Base-by-base conservation (phyloP, 352 stramenopile genomes). In the Phytophthora foliorum region DNA sequence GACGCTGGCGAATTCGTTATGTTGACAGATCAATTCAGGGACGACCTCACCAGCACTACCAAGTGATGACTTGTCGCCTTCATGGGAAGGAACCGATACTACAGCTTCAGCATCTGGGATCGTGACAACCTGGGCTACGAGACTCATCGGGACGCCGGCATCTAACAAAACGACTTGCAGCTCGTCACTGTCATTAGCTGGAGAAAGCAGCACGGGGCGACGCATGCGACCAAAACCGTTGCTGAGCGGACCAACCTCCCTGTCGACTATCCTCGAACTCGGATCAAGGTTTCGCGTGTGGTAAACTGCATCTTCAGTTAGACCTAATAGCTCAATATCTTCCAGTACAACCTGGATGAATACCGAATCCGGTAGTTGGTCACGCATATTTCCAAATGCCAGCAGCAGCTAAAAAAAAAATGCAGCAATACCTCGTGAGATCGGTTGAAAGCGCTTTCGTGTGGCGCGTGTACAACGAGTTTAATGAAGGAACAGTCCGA, bases 111-210 rank as follows among this genome's bases (percentile, higher is more conserved):
- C n/a, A 29, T 31, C 13, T 13, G 45, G 11, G 10, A 62, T 55
- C 29, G 41, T 56, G 42, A 58, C 13, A 42, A 84, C 41, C 25
- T 70, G 63, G 31, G 27, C 52, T 36, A 84, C 67, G 34, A 84
- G 65, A 29, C 81, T 64, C 34, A 84, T 67, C 21, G 74, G 42
- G 4, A 84, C 57, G 1, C 74, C 76, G n/a, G 70, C 76, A 22
- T 80, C 58, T 3, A 84, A 50, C 7, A 84, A 63, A 27, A 72
- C 67, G 2, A 16, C 17, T 48, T 82, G 58, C 25, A 84, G 45
- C 5, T 80, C 62, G 6, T 63, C 49, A 16, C 57, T 60, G 16
- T 74, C 48, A 14, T 53, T 52, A 0, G 8, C 22, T 3, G 25
- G 10, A 32, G 50, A 17, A 14, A 53, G 21, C 11, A 62, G 4